These are phyloP conservation scores for Raffaelea albimanens DNA, from an alignment of 2,329 filamentous ascomycete species.

Conservation along the genomic window DNA sequence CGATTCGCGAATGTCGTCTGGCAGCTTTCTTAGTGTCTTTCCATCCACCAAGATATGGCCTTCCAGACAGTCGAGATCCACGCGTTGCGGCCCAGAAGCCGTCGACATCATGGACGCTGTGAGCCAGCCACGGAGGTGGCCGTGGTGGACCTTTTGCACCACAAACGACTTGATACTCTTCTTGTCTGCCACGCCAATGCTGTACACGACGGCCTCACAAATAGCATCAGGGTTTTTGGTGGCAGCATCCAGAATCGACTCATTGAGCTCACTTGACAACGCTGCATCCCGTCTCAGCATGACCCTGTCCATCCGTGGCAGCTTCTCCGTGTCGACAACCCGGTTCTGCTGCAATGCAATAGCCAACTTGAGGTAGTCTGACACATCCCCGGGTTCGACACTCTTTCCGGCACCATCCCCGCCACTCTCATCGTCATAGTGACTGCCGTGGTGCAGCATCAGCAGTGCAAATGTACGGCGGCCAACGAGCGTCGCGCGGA, in stretches of 20 bases:
- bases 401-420: not conserved
- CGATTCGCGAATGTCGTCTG: conserved; percentile 36
- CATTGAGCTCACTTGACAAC: not conserved
- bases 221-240: not conserved
- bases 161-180: too few relatives aligned
- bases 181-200: not conserved
- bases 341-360: conserved; percentile 10
- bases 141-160: not conserved
- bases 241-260: not conserved
- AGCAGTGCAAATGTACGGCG: conserved; percentile 24
- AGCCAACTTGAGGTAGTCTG: conserved; percentile 1
- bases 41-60: conserved; percentile 28
- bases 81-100: conserved; percentile 8
- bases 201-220: not conserved
- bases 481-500: conserved; percentile 49
- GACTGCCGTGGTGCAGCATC: too few relatives aligned
- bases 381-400: not conserved
- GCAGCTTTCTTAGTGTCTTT: conserved; percentile 34
- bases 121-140: conserved; percentile 2
- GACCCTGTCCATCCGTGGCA: not conserved
- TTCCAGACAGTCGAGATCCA: conserved; percentile 25
- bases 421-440: not conserved
- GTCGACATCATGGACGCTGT: not conserved
- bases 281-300: not conserved
- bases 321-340: not conserved